Conservation (phyloP, 441 rosid genomes). For the Corymbia calophylla region DNA sequence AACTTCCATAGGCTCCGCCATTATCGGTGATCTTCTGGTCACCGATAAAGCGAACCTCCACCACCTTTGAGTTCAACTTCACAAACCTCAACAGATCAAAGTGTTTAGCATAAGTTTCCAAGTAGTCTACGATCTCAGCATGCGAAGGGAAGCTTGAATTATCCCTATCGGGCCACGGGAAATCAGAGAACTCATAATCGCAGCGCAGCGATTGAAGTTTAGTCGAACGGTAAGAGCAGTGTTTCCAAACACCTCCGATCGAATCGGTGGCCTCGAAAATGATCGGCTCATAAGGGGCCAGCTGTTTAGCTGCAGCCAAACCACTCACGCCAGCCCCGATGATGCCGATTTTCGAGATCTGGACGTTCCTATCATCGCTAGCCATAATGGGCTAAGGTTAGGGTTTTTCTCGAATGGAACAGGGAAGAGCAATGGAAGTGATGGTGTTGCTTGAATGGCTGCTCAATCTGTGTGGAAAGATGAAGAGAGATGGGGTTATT, state of each 20-base stretch:
- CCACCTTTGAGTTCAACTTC: conserved; percentile 62
- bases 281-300: conserved; percentile 45
- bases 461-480: background rate
- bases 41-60: conserved; percentile 47
- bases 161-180: conserved; percentile 74
- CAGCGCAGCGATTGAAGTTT: conserved; percentile 64
- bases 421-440: background rate
- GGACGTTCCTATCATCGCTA: background rate
- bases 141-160: conserved; percentile 62
- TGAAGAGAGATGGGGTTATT: background rate
- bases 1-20: conserved; percentile 17
- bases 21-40: conserved; percentile 10
- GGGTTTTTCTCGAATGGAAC: background rate
- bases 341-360: conserved; percentile 36
- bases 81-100: conserved; percentile 57
- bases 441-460: background rate
- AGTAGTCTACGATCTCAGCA: conserved; percentile 56
- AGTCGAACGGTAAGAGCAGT: conserved; percentile 65
- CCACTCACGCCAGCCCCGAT: conserved; percentile 89
- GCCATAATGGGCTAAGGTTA: background rate
- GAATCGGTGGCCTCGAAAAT: conserved; percentile 70
- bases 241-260: conserved; percentile 82
- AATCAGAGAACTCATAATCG: conserved; percentile 75
- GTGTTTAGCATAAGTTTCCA: conserved; percentile 59
- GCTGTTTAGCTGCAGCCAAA: conserved; percentile 65